A percentile compares a stretch with the other conserved stretches of the same genome.
Conservation (phyloP, 1,139 yeast species). For the Pichia kudriavzevii region DNA sequence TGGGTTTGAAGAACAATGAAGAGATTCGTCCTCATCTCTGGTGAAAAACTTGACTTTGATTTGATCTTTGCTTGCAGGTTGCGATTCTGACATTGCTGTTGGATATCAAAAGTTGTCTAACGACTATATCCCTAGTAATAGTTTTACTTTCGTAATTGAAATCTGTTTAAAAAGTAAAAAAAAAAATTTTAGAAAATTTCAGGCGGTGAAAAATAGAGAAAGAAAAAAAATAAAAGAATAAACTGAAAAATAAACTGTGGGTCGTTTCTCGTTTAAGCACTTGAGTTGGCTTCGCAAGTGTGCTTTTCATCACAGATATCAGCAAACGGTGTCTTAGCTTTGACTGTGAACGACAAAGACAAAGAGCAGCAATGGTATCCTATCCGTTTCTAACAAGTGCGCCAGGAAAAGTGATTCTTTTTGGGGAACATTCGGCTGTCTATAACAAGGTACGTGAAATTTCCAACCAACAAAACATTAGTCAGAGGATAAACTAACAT, state of each 20-base stretch:
- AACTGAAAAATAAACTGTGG: no score
- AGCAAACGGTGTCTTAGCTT: no score
- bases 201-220: constrained; percentile 7
- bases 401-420: constrained; percentile 93
- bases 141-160: not conserved
- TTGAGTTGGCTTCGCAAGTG: no score
- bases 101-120: not conserved
- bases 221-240: no score
- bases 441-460: constrained; percentile 54
- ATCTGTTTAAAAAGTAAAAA: not conserved
- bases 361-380: constrained; percentile 15
- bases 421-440: constrained; percentile 97
- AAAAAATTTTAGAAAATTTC: constrained; percentile 5
- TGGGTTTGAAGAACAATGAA: constrained; percentile 76
- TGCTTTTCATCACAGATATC: no score
- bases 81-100: constrained; percentile 8
- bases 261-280: no score
- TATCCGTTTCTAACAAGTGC: constrained; percentile 75
- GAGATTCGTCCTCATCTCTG: constrained; percentile 67
- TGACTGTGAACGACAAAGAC: no score
- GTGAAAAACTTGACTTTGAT: constrained; percentile 80
- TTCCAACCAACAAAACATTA: no score
- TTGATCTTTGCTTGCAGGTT: constrained; percentile 28
- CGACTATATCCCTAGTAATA: no score
- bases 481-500: constrained; percentile 7